phyloP scores from a whole-genome alignment of 768 basidiomycete genomes.

The Mycena indigotica region DNA sequence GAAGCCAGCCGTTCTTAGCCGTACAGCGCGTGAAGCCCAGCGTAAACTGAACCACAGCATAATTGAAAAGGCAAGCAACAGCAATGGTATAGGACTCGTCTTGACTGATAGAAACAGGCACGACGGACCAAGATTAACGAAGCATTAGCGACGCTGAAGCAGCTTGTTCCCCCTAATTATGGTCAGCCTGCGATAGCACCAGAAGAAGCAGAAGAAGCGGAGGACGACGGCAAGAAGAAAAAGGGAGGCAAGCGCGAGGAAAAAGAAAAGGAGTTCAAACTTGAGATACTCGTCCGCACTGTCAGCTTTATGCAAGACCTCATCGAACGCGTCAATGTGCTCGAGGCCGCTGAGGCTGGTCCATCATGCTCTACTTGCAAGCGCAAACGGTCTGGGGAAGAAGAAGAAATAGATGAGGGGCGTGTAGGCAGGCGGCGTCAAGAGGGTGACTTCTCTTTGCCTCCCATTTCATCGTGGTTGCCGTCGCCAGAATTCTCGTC shows the following conservation, averaged over 20 bases:
- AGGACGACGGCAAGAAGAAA: conserved; percentile 30
- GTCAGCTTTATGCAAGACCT: conserved; percentile 79
- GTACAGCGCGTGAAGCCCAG: conserved; percentile 79
- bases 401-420: conserved; percentile 1
- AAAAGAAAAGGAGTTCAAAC: conserved; percentile 78
- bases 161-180: conserved; percentile 71
- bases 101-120: conserved; percentile 35
- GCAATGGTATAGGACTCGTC: not conserved
- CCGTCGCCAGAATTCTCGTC: conserved; percentile 32
- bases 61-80: conserved; percentile 82
- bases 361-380: conserved; percentile 11
- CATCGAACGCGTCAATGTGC: conserved; percentile 48
- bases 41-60: conserved; percentile 93
- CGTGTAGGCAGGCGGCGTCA: not conserved
- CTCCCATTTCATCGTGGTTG: conserved; percentile 72
- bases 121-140: conserved; percentile 95
- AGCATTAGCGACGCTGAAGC: conserved; percentile 74
- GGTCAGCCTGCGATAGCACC: conserved; percentile 28
- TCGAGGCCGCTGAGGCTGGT: conserved; percentile 41
- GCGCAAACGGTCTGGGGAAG: conserved; percentile 15
- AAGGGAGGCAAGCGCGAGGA: conserved; percentile 51
- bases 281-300: conserved; percentile 85
- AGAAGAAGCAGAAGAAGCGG: conserved; percentile 38
- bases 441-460: conserved; percentile 39
- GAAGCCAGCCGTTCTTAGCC: conserved; percentile 72